Evolutionary conservation across 495 filamentous ascomycete genomes (phyloP).

Genomic region (Monascus purpureus): DNA sequence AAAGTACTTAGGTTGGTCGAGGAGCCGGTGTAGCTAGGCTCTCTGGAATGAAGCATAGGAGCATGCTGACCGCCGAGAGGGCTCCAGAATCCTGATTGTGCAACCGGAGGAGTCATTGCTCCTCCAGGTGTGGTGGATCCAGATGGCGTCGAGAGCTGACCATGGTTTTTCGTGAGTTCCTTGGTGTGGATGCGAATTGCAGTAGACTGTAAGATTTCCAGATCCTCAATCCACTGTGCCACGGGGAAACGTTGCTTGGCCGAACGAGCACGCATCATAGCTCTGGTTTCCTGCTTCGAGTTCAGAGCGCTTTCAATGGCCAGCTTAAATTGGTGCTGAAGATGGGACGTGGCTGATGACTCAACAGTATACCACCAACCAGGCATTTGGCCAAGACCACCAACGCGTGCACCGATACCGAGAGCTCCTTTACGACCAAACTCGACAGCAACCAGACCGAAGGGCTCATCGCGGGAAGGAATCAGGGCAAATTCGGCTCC

Average conservation of each 20-base stretch:
- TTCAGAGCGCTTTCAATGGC: constrained; percentile 53
- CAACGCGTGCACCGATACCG: constrained; percentile 54
- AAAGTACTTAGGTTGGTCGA: constrained; percentile 27
- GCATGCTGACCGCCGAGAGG: constrained; percentile 31
- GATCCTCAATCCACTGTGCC: constrained; percentile 49
- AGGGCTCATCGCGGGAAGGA: constrained; percentile 67
- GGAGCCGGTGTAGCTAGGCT: constrained; percentile 41
- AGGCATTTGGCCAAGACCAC: constrained; percentile 67
- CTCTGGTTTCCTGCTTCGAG: constrained; percentile 42
- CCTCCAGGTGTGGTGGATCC: constrained; percentile 29
- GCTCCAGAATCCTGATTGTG: constrained; percentile 20
- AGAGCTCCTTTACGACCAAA: constrained; percentile 68
- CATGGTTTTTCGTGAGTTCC: constrained; percentile 20
- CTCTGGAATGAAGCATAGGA: constrained; percentile 18
- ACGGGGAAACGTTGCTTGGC: constrained; percentile 67
- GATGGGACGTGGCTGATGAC: constrained; percentile 53
- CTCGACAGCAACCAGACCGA: constrained; percentile 70
- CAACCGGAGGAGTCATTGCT: constrained; percentile 24
- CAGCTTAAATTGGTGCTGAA: constrained; percentile 57
- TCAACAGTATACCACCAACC: constrained; percentile 62
- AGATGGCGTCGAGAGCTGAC: constrained; percentile 14
- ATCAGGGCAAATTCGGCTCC: constrained; percentile 71
- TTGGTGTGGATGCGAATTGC: constrained; percentile 36
- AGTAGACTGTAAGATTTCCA: constrained; percentile 46
- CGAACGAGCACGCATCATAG: constrained; percentile 62